Evolutionary conservation across 139 green algal genomes (phyloP).

Genomic region (Dunaliella primolecta): DNA sequence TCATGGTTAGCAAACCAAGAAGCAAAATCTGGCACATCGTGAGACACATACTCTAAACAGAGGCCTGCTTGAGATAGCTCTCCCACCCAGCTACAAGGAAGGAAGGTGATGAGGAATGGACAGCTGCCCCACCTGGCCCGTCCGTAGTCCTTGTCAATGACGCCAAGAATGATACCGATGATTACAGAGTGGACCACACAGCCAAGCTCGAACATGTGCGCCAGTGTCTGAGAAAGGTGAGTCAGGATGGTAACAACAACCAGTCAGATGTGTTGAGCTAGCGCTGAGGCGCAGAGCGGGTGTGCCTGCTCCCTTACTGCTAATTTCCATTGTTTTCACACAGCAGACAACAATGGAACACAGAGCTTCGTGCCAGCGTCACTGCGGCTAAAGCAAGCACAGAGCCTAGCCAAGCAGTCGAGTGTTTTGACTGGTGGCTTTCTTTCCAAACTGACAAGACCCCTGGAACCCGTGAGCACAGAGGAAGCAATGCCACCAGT

Average conservation of each 20-base stretch:
- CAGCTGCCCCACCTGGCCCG: neutral
- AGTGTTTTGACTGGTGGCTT: neutral
- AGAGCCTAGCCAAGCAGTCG: neutral
- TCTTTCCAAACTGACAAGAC: neutral
- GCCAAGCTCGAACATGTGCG: slow-evolving; percentile 45
- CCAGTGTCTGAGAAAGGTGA: slow-evolving; percentile 11
- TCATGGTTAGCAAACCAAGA: too few relatives aligned
- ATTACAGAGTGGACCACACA: slow-evolving; percentile 46
- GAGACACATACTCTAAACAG: too few relatives aligned
- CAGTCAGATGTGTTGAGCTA: neutral
- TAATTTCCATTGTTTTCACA: too few relatives aligned
- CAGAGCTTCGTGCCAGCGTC: neutral
- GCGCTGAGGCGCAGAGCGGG: too few relatives aligned
- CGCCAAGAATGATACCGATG: slow-evolving; percentile 25
- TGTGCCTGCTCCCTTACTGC: too few relatives aligned
- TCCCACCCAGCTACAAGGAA: too few relatives aligned
- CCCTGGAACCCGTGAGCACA: too few relatives aligned
- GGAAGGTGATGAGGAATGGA: too few relatives aligned
- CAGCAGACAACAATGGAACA: too few relatives aligned
- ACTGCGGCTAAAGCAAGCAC: neutral
- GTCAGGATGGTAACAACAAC: neutral
- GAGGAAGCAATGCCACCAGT: neutral
- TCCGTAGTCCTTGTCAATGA: neutral
- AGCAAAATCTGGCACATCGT: too few relatives aligned
- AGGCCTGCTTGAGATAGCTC: too few relatives aligned